Base-by-base conservation (phyloP, 2,329 filamentous ascomycete species). In the Aspergillus piperis region DNA sequence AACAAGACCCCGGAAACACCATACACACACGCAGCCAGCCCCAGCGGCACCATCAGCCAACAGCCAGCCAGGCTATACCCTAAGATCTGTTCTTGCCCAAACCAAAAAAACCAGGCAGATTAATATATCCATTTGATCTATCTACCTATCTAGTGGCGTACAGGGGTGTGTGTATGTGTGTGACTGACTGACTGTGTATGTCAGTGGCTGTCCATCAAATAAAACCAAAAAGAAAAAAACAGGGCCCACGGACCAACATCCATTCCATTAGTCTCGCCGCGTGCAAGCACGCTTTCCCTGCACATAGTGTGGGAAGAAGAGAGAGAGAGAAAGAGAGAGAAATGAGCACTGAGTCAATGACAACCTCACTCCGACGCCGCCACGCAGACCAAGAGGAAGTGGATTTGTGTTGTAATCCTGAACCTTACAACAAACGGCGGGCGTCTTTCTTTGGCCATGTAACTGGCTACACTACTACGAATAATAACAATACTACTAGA, bases 261-360 rank as follows among this genome's bases (percentile, higher is more conserved):
- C 27, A 30, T 30, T 30, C 8, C 27, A 30, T 44, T 44, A 44
- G 25, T 32, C 27, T 27, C 23, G 25, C 25, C 3, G 23, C n/a
- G 15, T n/a, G 47, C 47, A 10, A 49, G 15, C 10, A 30, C 27
- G 27, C 27, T 2, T 49, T 19, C 47, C 44, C 44, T 48, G 44
- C 27, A 27, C 25, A 2, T 7, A 8, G 25, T 8, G 25, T 7
- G 25, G 25, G 8, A 27, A 27, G 25, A 27, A 27, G 25, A 27
- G 4, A 23, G 5, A 23, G 4, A 36, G 11, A 11, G 32, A 36
- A 6, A 36, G 30, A 36, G 30, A 13, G 27, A 13, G 32, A 36
- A 44, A 55, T 47, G 39, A 27, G 25, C 41, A 13, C 53, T 19
- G 53, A 44, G 39, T 55, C 53, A 55, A 55, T 47, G 53, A 11